These are phyloP conservation scores for Lipomyces chichibuensis DNA, from an alignment of 805 yeast species.

Conservation along the genomic window DNA sequence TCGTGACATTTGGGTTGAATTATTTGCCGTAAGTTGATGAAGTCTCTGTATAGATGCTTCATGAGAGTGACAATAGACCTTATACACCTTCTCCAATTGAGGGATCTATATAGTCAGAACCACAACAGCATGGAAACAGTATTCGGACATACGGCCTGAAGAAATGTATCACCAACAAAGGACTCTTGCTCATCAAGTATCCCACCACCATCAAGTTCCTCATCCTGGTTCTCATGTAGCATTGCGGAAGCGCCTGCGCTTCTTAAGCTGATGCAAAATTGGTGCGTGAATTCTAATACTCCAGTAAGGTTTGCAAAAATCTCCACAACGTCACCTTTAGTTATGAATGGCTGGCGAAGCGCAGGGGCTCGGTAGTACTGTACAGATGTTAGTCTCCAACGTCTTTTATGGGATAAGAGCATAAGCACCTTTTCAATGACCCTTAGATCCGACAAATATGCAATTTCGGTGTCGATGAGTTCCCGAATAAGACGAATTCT, in stretches of 20 bases:
- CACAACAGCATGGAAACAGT: neutral
- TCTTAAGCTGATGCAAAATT: conserved; percentile 38
- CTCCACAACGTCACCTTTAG: conserved; percentile 43
- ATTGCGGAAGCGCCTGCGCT: conserved; percentile 29
- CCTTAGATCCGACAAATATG: conserved; percentile 46
- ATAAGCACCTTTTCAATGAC: conserved; percentile 40
- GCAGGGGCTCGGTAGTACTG: conserved; percentile 36
- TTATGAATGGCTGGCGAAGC: conserved; percentile 40
- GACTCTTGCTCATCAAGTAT: conserved; percentile 24
- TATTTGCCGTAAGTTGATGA: conserved; percentile 35
- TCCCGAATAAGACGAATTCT: conserved; percentile 45
- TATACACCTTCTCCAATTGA: conserved; percentile 44
- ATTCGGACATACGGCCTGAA: conserved; percentile 28
- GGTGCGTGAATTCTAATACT: conserved; percentile 41
- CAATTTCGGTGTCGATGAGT: conserved; percentile 46
- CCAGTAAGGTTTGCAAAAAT: conserved; percentile 42
- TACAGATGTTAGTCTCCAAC: conserved; percentile 27
- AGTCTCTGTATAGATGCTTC: conserved; percentile 41
- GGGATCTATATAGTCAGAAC: conserved; percentile 31
- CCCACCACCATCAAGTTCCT: conserved; percentile 35
- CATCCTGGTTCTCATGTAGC: conserved; percentile 20
- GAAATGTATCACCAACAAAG: conserved; percentile 42
- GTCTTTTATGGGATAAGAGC: conserved; percentile 35
- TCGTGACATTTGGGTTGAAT: conserved; percentile 37
- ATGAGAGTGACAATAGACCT: conserved; percentile 43